Evolutionary conservation across 129 eudicot species (phyloP).

Genomic region (Flaveria ramosissima): DNA sequence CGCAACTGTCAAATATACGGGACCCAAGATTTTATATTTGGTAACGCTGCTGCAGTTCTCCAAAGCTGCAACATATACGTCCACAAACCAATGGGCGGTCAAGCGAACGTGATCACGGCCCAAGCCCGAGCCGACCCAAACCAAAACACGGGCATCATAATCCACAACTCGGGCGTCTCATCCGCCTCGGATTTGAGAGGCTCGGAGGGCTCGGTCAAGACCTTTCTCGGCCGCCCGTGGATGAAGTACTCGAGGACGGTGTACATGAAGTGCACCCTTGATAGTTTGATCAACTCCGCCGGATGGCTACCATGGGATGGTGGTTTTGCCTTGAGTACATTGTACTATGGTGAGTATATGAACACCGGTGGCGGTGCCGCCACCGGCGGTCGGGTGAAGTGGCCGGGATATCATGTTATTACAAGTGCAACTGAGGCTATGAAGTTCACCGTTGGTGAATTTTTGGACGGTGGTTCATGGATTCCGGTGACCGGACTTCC

Average conservation of each 20-base stretch:
- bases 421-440: conserved; percentile 44
- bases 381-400: conserved; percentile 59
- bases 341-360: conserved; percentile 68
- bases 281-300: conserved; percentile 43
- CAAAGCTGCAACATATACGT: conserved; percentile 56
- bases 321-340: conserved; percentile 45
- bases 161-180: conserved; percentile 46
- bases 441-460: conserved; percentile 56
- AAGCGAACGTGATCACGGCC: conserved; percentile 58
- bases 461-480: conserved; percentile 66
- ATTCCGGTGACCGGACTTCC: conserved; percentile 59
- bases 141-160: conserved; percentile 58
- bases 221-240: conserved; percentile 71
- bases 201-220: conserved; percentile 22
- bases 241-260: conserved; percentile 61
- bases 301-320: conserved; percentile 80
- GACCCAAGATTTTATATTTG: conserved; percentile 60
- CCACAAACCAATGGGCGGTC: conserved; percentile 44
- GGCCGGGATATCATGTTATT: conserved; percentile 67
- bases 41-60: conserved; percentile 45
- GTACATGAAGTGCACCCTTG: conserved; percentile 45
- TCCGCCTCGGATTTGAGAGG: conserved; percentile 43
- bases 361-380: conserved; percentile 63
- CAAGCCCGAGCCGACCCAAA: conserved; percentile 56
- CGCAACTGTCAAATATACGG: conserved; percentile 63